Evolutionary conservation across 225 moss, liverwort and hornwort genomes (phyloP), one percentile per base, ranked within the genome.

Genomic region (Bryum argenteum): DNA sequence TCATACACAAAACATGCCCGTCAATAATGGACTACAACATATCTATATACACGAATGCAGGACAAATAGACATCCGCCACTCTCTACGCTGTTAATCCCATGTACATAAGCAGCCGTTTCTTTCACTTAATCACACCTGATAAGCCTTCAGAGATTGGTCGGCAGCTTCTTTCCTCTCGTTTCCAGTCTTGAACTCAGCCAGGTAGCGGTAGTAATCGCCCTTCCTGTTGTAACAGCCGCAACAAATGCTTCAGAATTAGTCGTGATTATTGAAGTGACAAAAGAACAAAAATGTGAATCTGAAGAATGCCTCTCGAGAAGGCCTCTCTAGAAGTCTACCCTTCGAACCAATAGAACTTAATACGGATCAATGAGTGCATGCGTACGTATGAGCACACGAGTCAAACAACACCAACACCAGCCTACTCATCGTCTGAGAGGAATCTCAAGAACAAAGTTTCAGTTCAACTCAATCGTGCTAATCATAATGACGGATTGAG

Each of bases 131-230:
- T 52, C 79, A 61, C 17, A 87, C 92, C 92, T 90, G 87, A 23
- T 93, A 93, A 4, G 93, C 93, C 78, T 93, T 93, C 74, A 93
- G 74, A 45, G 93, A 93, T 71, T 93, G 93, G 55, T 93, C 93
- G 0, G 93, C 90, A 14, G 93, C 93, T 61, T 93, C 92, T 71
- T 92, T 92, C 54, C 90, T 88, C 69, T 92, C 92, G 11, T 83
- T 92, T 61, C 86, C 92, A 19, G 84, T 92, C 74, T 90, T 92
- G 59, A 93, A 93, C 73, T 93, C 93, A 5, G 93, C 93, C 78
- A 93, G 71, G 61, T 93, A 93, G 18, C 92, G 88, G 43, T 81
- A 90, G 61, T 93, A 93, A 65, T 93, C 92, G 63, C 92, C 92
- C 80, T 93, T 90, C 93, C 90, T 92, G 86, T 20, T 19, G 41